A percentile compares a stretch with the other conserved stretches of the same genome.
phyloP scores from a whole-genome alignment of 352 stramenopile genomes.

The Ophiocytium majus region DNA sequence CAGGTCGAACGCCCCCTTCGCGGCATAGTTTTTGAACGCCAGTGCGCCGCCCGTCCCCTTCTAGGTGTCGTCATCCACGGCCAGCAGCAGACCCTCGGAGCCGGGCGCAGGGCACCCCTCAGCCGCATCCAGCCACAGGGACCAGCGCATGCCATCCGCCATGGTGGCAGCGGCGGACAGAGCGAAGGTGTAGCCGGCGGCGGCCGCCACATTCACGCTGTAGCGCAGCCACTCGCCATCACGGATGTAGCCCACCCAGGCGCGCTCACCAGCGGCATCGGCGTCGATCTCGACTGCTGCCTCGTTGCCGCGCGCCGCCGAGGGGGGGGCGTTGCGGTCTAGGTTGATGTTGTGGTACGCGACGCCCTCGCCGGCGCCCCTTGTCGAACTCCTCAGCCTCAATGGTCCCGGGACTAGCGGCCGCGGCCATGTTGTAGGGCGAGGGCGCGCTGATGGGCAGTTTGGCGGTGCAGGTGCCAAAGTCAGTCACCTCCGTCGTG shows the following conservation, averaged over 20 bases:
- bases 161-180: neutral
- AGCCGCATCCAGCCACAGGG: conserved; percentile 3
- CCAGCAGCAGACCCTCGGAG: neutral
- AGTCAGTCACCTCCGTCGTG: neutral
- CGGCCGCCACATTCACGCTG: neutral
- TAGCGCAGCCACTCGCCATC: conserved; percentile 6
- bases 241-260: neutral
- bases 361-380: neutral
- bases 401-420: neutral
- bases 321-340: neutral
- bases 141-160: neutral
- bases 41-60: neutral
- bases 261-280: neutral
- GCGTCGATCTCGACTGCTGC: neutral
- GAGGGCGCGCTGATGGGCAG: neutral
- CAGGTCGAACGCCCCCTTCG: neutral
- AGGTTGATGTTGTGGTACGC: conserved; percentile 11
- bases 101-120: neutral
- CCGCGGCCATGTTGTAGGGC: neutral
- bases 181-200: neutral
- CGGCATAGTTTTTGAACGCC: neutral
- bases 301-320: neutral
- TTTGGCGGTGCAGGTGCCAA: neutral
- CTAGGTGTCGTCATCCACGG: neutral
- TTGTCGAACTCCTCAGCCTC: neutral